Conservation (phyloP, 2,329 filamentous ascomycete genomes). For the Colletotrichum shisoi region DNA sequence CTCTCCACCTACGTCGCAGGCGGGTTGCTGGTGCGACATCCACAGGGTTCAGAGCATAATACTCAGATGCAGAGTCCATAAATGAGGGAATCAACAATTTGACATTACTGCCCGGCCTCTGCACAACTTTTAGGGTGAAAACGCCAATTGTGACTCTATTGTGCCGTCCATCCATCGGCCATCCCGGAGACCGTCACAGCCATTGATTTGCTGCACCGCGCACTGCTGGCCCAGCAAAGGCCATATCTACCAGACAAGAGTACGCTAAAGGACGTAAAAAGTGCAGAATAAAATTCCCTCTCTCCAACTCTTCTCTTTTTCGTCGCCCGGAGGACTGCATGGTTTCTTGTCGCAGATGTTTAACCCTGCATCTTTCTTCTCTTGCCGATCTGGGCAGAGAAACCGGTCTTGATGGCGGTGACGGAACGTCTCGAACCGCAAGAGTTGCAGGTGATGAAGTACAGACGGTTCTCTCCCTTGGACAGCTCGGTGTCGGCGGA, state of each 20-base stretch:
- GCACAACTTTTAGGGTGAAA: constrained; percentile 31
- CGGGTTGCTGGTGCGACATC: constrained; percentile 1
- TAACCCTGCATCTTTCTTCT: constrained; percentile 93
- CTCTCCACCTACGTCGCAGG: constrained; percentile 2
- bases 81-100: neutral
- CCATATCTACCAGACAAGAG: constrained; percentile 36
- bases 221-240: constrained; percentile 31
- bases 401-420: constrained; percentile 99
- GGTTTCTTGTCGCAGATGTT: constrained; percentile 41
- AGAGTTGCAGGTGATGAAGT: constrained; percentile 79
- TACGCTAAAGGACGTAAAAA: constrained; percentile 39
- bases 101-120: constrained; percentile 21
- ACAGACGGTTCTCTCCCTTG: constrained; percentile 98
- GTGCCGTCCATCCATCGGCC: constrained; percentile 33
- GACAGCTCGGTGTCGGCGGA: constrained; percentile 93
- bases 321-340: constrained; percentile 7
- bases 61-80: neutral
- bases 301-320: constrained; percentile 25
- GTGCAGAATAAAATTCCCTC: constrained; percentile 26
- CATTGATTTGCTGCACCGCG: constrained; percentile 25
- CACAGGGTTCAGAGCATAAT: neutral
- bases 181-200: constrained; percentile 26
- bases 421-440: constrained; percentile 85
- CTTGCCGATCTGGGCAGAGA: constrained; percentile 99
- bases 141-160: constrained; percentile 35